Evolutionary conservation across 2,329 filamentous ascomycete species (phyloP), one percentile per base, ranked within the genome.

Genomic region (Tolypocladium guangdongense): DNA sequence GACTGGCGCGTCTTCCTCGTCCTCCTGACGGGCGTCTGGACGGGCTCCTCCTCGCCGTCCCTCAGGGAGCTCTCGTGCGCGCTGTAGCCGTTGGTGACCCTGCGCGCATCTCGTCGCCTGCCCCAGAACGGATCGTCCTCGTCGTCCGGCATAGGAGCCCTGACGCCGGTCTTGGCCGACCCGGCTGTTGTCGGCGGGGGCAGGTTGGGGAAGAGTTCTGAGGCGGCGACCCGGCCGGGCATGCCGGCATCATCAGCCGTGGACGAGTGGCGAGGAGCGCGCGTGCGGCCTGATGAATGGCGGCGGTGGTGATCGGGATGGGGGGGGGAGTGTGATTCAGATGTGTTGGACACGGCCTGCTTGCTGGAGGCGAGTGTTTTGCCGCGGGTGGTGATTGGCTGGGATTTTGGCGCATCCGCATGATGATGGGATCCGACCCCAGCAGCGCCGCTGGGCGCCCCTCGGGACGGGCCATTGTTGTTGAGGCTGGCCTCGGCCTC

Each of bases 11-110:
- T 69, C 62, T 60, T 66, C 49, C 66, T 67, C 48, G 65, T 66
- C 59, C 56, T 65, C 51, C 61, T 62, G 39, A 59, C 59, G 6
- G 69, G 68, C 56, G 69, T 71, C 32, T 59, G 59, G 37, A 59
- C 57, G 47, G 58, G 58, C 48, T 64, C 64, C 8, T 61, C 60
- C 22, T 59, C 56, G 39, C 58, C 60, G 50, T 52, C 58, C 46
- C 73, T 70, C 20, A 73, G 59, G 48, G 69, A 71, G 59, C 74
- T 76, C 59, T 73, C 71, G 6, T 54, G 58, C 30, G 62, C 64
- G 30, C 57, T 58, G 54, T 65, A 61, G 48, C 64, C 63, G 59
- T 71, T 69, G 52, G 73, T 75, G 57, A 66, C 63, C 56, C 63
- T 67, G 58, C 70, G 67, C 52, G 71, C 71, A 59, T 71, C 66